Evolutionary conservation across 768 basidiomycete species (phyloP).

Genomic region (Macrolepiota dolichaula): DNA sequence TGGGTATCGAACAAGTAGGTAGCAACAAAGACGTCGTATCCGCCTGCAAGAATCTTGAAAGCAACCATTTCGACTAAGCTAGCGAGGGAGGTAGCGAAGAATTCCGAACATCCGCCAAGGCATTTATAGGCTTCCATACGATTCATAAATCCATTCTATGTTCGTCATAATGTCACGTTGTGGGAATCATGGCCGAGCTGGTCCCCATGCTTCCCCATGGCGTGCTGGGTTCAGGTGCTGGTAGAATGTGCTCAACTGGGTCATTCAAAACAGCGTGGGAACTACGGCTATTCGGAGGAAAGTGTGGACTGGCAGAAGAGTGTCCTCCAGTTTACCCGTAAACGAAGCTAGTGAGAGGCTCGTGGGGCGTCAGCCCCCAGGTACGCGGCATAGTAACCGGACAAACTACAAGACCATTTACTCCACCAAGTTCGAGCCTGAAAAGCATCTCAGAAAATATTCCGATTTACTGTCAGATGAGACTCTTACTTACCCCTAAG

Average conservation of each 20-base stretch:
- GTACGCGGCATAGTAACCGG: background rate
- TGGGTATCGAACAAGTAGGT: slow-evolving; percentile 14
- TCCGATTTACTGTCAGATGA: background rate
- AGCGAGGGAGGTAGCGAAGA: background rate
- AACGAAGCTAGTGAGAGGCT: background rate
- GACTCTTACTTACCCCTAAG: background rate
- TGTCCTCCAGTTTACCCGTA: too few relatives aligned
- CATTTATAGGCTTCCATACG: background rate
- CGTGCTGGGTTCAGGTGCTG: background rate
- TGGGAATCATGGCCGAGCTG: background rate
- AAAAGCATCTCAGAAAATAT: background rate
- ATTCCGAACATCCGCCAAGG: background rate
- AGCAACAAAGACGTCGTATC: slow-evolving; percentile 14
- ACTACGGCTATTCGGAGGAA: background rate
- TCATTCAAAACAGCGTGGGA: background rate
- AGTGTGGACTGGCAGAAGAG: too few relatives aligned
- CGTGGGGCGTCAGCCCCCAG: background rate
- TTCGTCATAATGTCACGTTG: background rate
- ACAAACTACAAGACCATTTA: background rate
- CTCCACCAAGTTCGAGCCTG: background rate
- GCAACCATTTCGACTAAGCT: slow-evolving; percentile 7
- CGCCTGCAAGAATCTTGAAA: slow-evolving; percentile 16
- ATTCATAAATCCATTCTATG: background rate
- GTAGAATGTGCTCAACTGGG: background rate
- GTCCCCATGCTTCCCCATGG: background rate